Base-by-base conservation (phyloP, 1,284 basidiomycete species). In the Malassezia dermatis region DNA sequence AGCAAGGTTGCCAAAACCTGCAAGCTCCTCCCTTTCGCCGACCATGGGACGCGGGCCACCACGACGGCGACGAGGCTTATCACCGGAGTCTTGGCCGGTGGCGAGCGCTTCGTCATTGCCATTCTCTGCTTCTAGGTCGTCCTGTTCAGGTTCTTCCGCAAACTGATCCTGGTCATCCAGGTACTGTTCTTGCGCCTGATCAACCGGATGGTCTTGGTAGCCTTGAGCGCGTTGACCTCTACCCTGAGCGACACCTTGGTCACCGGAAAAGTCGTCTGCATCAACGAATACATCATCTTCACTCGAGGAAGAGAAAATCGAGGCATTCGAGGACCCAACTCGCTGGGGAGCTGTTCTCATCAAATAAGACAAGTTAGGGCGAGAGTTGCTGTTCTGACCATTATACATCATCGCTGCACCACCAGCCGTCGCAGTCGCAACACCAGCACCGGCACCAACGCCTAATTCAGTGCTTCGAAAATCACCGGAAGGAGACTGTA, bases 1-100 rank as follows among this genome's bases (percentile, higher is more conserved):
- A 17, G 50, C 49, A 19, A 48, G 42, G 46, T 57, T 19, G 27
- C 49, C 42, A 28, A 52, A 57, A 17, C 55, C 55, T 1, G 55
- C 55, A 19, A 57, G 50, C 7, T 30, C 12, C 5, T 43, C 49
- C 19, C 26, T 24, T 13, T 51, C 39, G 4, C 19, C 39, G 0
- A 32, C 23, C 27, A 44, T 30, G 11, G 37, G 37, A 12, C 23
- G 28, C 4, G 30, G 21, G 10, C 28, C n/a, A 21, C 43, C 43
- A 42, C 19, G 30, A 15, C 34, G 32, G n/a, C 37, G 37, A 21
- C 37, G 37, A 19, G 37, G 19, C 37, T 21, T 3, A 11, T 39
- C 37, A 21, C 19, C 19, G 1, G 37, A 7, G 1, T 17, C 3
- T 19, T 39, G 19, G 10, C 5, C 15, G n/a, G 32, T n/a, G 32